Conservation (phyloP, 1,284 basidiomycete genomes). For the Sparassis latifolia region DNA sequence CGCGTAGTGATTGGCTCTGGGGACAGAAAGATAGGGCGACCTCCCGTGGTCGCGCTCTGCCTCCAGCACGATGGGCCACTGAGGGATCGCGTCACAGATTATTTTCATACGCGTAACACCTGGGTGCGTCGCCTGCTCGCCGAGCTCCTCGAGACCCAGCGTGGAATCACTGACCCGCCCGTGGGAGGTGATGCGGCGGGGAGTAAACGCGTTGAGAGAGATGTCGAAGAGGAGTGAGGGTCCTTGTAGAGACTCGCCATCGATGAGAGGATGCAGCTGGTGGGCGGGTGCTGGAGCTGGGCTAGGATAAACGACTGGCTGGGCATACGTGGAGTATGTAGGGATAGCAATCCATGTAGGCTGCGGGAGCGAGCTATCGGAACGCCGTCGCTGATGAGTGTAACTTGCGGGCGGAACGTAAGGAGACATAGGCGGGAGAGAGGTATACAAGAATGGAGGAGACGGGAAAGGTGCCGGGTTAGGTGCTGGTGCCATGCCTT, state of each 20-base stretch:
- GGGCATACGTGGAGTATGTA: slow-evolving; percentile 18
- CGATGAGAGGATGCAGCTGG: slow-evolving; percentile 47
- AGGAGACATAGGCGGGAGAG: slow-evolving; percentile 19
- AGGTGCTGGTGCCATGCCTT: slow-evolving; percentile 17
- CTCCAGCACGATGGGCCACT: slow-evolving; percentile 56
- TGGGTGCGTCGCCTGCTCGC: slow-evolving; percentile 51
- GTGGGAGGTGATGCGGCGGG: slow-evolving; percentile 32
- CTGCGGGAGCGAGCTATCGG: slow-evolving; percentile 21
- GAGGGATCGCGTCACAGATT: slow-evolving; percentile 45
- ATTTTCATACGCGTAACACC: slow-evolving; percentile 50
- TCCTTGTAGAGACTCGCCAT: slow-evolving; percentile 38
- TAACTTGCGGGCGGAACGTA: slow-evolving; percentile 9
- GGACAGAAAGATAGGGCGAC: slow-evolving; percentile 20
- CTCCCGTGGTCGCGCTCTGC: slow-evolving; percentile 26
- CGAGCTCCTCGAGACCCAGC: slow-evolving; percentile 37
- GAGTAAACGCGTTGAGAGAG: slow-evolving; percentile 37
- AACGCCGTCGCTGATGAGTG: slow-evolving; percentile 22
- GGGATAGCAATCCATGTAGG: slow-evolving; percentile 20
- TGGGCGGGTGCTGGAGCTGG: slow-evolving; percentile 20
- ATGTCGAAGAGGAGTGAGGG: slow-evolving; percentile 50
- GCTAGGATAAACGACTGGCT: slow-evolving; percentile 11
- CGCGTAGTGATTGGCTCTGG: slow-evolving; percentile 6
- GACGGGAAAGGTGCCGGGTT: slow-evolving; percentile 24
- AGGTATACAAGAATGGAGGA: slow-evolving; percentile 20
- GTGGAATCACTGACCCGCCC: slow-evolving; percentile 28